Conservation (phyloP, 2,329 filamentous ascomycete genomes). For the Pseudogymnoascus sp. region DNA sequence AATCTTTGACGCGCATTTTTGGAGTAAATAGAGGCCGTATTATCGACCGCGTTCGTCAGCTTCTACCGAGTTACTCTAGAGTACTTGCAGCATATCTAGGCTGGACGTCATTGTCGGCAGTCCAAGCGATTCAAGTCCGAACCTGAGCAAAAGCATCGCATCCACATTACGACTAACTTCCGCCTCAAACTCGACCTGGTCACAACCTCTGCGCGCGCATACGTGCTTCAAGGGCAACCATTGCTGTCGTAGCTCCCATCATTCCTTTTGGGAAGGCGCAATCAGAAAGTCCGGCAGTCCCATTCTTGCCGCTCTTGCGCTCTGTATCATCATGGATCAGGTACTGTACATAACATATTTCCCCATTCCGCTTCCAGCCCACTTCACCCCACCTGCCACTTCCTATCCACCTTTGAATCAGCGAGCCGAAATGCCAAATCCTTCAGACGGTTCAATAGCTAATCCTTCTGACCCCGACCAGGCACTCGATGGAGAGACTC, state of each 20-base stretch:
- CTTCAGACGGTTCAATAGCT: neutral
- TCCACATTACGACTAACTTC: slow-evolving; percentile 4
- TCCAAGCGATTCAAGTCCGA: slow-evolving; percentile 7
- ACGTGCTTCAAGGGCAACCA: slow-evolving; percentile 7
- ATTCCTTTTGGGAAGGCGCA: slow-evolving; percentile 9
- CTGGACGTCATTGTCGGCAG: slow-evolving; percentile 8
- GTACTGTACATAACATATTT: neutral
- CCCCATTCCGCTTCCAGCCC: neutral
- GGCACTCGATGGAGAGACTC: slow-evolving; percentile 22
- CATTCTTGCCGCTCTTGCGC: neutral
- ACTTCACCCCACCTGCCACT: neutral
- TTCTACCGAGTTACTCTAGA: neutral
- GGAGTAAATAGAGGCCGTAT: neutral
- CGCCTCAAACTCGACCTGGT: slow-evolving; percentile 4
- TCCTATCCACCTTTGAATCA: neutral
- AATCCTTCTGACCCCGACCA: slow-evolving; percentile 15
- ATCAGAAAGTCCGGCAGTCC: slow-evolving; percentile 6
- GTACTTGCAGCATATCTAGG: slow-evolving; percentile 2
- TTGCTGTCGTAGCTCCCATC: slow-evolving; percentile 8
- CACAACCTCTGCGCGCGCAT: slow-evolving; percentile 7
- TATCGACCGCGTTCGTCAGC: neutral
- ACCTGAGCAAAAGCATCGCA: slow-evolving; percentile 7
- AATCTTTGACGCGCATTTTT: slow-evolving; percentile 1
- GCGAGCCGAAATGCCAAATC: neutral
- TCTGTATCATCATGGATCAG: slow-evolving; percentile 5